These are phyloP conservation scores for Lathyrus oleraceus DNA, from an alignment of 306 rosid genomes.

Conservation along the genomic window DNA sequence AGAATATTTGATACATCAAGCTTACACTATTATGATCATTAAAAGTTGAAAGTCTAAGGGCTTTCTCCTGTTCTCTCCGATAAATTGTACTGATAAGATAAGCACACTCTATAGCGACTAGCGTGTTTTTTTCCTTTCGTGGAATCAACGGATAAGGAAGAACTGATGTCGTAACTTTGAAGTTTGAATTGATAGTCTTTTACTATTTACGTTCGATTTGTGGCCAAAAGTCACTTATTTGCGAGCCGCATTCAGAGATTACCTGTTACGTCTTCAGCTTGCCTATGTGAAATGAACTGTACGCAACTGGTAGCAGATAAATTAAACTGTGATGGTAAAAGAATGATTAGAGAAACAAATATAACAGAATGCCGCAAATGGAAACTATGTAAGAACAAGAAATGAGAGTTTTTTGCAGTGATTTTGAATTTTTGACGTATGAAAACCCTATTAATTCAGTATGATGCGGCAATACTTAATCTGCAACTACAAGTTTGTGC, in stretches of 20 bases:
- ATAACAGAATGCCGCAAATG: conserved; percentile 12
- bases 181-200: conserved; percentile 19
- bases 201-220: not conserved
- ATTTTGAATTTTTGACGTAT: conserved; percentile 11
- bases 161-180: conserved; percentile 15
- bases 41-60: not conserved
- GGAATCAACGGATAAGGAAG: conserved; percentile 19
- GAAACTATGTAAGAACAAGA: conserved; percentile 8
- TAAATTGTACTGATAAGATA: not conserved
- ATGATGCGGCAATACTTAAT: conserved; percentile 7
- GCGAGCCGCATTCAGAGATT: not conserved
- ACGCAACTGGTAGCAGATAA: conserved; percentile 10
- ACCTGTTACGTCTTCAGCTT: conserved; percentile 7
- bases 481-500: conserved; percentile 16
- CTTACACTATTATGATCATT: conserved; percentile 5
- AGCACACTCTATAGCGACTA: not conserved
- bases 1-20: conserved; percentile 23
- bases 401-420: conserved; percentile 13
- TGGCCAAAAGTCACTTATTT: conserved; percentile 3
- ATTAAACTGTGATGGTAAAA: conserved; percentile 3
- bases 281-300: conserved; percentile 15
- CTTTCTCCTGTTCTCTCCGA: conserved; percentile 2
- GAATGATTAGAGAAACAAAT: conserved; percentile 15
- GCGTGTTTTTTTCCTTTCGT: not conserved
- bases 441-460: conserved; percentile 1